These are phyloP conservation scores for Entomortierella beljakovae DNA, from an alignment of 192 early-diverging fungal species.

Conservation along the genomic window DNA sequence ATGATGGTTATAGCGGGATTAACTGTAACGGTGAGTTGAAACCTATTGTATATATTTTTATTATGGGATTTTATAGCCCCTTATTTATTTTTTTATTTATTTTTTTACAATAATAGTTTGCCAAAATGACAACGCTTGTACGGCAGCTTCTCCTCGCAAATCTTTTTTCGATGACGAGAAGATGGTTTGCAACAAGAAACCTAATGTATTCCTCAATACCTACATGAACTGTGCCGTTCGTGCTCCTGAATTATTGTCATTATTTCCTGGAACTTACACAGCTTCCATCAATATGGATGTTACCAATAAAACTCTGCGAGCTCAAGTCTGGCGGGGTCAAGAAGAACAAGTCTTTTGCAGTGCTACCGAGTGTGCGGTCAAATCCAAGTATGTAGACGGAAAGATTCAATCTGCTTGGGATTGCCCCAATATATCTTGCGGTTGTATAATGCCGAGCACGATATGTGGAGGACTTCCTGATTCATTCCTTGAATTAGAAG, in stretches of 20 bases:
- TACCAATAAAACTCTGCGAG: constrained; percentile 29
- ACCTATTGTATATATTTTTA: no score
- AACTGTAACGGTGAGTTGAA: constrained; percentile 63
- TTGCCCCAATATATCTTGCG: constrained; percentile 58
- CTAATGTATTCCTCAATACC: constrained; percentile 52
- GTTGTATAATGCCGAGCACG: constrained; percentile 53
- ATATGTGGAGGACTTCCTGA: constrained; percentile 67
- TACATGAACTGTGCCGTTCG: constrained; percentile 57
- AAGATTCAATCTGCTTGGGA: constrained; percentile 37
- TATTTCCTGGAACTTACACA: constrained; percentile 54
- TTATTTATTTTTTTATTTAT: neutral
- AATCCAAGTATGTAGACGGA: constrained; percentile 16
- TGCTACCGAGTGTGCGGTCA: constrained; percentile 52
- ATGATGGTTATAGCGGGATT: constrained; percentile 66
- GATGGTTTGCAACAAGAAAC: constrained; percentile 63
- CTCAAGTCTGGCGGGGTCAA: constrained; percentile 60
- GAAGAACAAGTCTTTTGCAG: constrained; percentile 64
- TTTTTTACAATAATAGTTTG: constrained; percentile 21
- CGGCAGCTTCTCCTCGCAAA: constrained; percentile 20
- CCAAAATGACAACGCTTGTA: constrained; percentile 57
- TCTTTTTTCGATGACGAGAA: constrained; percentile 44
- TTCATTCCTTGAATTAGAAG: constrained; percentile 45
- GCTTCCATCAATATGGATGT: constrained; percentile 54
- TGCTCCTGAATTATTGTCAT: constrained; percentile 34
- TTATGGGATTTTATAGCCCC: no score